Evolutionary conservation across 495 filamentous ascomycete genomes (phyloP).

Genomic region (Penicillium verhagenii): DNA sequence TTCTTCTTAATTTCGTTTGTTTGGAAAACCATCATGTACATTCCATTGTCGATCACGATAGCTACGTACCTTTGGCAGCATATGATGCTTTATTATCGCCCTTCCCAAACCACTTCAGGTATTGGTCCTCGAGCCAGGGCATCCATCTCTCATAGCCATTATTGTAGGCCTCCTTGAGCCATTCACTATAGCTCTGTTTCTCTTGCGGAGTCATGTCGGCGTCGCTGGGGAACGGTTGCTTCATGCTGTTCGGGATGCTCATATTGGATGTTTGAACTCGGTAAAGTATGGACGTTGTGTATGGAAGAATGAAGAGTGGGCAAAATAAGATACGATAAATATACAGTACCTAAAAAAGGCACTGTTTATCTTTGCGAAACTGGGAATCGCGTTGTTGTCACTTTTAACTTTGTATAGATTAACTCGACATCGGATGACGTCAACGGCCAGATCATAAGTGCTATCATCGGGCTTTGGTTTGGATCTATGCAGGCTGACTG

Average conservation of each 20-base stretch:
- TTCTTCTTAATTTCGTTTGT: no score
- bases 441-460: constrained; percentile 3
- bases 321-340: not conserved
- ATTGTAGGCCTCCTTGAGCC: constrained; percentile 58
- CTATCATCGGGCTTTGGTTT: no score
- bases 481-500: no score
- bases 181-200: constrained; percentile 46
- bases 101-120: constrained; percentile 66
- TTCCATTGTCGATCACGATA: not conserved
- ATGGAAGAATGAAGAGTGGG: not conserved
- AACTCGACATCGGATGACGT: constrained; percentile 7
- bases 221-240: not conserved
- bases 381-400: constrained; percentile 1
- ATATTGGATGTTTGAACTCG: not conserved
- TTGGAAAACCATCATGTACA: no score
- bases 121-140: constrained; percentile 72
- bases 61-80: constrained; percentile 54
- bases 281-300: not conserved
- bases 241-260: constrained; percentile 1
- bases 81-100: constrained; percentile 70
- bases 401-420: constrained; percentile 14
- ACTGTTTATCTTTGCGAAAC: not conserved
- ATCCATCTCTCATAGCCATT: constrained; percentile 70
- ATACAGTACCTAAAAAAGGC: no score
- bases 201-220: constrained; percentile 5